Conservation (phyloP, 2,329 filamentous ascomycete species). For the Fusarium pseudonygamai region DNA sequence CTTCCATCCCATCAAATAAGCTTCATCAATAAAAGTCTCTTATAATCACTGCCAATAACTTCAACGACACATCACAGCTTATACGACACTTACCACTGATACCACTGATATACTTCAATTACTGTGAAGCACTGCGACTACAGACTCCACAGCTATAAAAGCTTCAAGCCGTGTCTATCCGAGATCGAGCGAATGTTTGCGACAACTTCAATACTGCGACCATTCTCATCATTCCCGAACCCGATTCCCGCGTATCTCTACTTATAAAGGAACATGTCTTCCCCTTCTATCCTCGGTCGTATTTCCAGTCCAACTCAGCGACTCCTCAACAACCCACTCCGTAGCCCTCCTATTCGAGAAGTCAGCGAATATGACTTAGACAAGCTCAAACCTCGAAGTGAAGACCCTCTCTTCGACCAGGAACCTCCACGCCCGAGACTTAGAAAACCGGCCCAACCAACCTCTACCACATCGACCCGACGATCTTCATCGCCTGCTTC, state of each 20-base stretch:
- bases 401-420: slow-evolving; percentile 41
- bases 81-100: not conserved
- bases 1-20: slow-evolving; percentile 1
- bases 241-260: not conserved
- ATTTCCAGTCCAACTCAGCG: slow-evolving; percentile 38
- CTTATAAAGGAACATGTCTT: slow-evolving; percentile 37
- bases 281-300: slow-evolving; percentile 43
- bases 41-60: not conserved
- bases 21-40: slow-evolving; percentile 11
- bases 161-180: slow-evolving; percentile 11
- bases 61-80: not conserved
- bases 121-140: not conserved
- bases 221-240: not conserved
- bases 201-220: slow-evolving; percentile 7
- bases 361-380: slow-evolving; percentile 52
- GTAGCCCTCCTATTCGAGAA: slow-evolving; percentile 37
- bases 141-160: not conserved
- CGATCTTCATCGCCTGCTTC: slow-evolving; percentile 32
- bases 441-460: slow-evolving; percentile 21
- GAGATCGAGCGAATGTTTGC: slow-evolving; percentile 16
- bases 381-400: slow-evolving; percentile 51
- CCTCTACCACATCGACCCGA: not conserved
- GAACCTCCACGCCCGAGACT: slow-evolving; percentile 36
- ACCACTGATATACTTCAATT: not conserved
- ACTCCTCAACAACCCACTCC: slow-evolving; percentile 42